Base-by-base conservation (phyloP, 164 flowering plant genomes). In the Stephania cephalantha region DNA sequence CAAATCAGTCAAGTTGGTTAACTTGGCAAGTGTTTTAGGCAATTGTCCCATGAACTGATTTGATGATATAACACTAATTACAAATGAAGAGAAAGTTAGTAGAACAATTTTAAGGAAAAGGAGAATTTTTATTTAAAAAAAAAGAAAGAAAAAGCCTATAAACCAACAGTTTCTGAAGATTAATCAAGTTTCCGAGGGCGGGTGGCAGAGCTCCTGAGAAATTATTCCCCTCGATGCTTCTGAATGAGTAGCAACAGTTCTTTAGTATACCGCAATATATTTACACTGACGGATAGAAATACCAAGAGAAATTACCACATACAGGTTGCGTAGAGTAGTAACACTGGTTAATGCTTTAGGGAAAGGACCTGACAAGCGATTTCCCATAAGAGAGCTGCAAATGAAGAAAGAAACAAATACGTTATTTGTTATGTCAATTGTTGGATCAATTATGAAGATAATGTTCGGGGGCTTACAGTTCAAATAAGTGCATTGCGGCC, bases 341-440 rank as follows among this genome's bases (percentile, higher is more conserved):
- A 92, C 86, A 67, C 72, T 85, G 74, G 91, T 86, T 46, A 92
- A 79, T 22, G 73, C 88, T 71, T 75, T 78, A 25, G 97, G 97
- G 76, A 92, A 92, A 71, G 88, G 91, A 73, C 97, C 97, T 1
- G 91, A 88, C 72, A 92, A 79, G 44, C 81, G 84, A 78, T 92
- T 92, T 71, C 88, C 91, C 97, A 92, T 90, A 0, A 92, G 77
- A 64, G 94, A 86, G 77, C 97, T 92, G 91, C 82, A 77, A n/a
- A 45, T 11, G 65, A 52, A 45, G 31, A 15, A 45, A 73, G 68
- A 25, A 29, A 29, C 65, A 71, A 42, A 46, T 44, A 29, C 48
- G 42, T 74, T 6, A 65, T 25, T 2, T 6, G 9, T 20, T 31
- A 64, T 7, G 30, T 18, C 22, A 52, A 35, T 71, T 17, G 35